phyloP scores from a whole-genome alignment of 2,329 filamentous ascomycete genomes.

The Beauveria varroae region DNA sequence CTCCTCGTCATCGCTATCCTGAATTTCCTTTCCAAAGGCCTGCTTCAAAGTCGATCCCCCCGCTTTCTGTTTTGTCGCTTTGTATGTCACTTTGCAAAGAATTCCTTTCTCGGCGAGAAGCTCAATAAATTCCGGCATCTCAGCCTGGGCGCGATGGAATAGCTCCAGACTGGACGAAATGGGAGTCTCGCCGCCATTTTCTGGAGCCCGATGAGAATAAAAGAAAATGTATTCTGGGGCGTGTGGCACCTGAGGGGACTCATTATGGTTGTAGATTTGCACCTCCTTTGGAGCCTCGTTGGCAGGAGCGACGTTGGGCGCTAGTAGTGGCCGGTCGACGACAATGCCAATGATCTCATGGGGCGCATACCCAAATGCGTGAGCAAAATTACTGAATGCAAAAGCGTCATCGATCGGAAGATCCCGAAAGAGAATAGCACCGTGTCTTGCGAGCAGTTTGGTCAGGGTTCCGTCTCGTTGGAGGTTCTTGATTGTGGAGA shows the following conservation, averaged over 20 bases:
- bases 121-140: constrained; percentile 39
- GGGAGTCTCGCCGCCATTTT: constrained; percentile 31
- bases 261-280: constrained; percentile 43
- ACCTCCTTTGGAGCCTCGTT: constrained; percentile 41
- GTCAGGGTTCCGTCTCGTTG: not conserved
- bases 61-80: constrained; percentile 32
- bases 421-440: not conserved
- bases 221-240: constrained; percentile 45
- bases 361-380: constrained; percentile 35
- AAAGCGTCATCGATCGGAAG: constrained; percentile 33
- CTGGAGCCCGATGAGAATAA: constrained; percentile 33
- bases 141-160: constrained; percentile 34
- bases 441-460: not conserved
- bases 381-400: constrained; percentile 41
- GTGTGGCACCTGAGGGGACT: constrained; percentile 42
- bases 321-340: constrained; percentile 30
- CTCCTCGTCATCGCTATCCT: constrained; percentile 33
- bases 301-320: constrained; percentile 25
- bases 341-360: constrained; percentile 46
- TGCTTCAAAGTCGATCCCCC: constrained; percentile 36
- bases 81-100: constrained; percentile 29
- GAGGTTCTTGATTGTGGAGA: not conserved
- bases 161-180: constrained; percentile 41
- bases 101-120: constrained; percentile 37
- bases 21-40: constrained; percentile 40